Evolutionary conservation across 768 basidiomycete species (phyloP).

Genomic region (Mycena venus): DNA sequence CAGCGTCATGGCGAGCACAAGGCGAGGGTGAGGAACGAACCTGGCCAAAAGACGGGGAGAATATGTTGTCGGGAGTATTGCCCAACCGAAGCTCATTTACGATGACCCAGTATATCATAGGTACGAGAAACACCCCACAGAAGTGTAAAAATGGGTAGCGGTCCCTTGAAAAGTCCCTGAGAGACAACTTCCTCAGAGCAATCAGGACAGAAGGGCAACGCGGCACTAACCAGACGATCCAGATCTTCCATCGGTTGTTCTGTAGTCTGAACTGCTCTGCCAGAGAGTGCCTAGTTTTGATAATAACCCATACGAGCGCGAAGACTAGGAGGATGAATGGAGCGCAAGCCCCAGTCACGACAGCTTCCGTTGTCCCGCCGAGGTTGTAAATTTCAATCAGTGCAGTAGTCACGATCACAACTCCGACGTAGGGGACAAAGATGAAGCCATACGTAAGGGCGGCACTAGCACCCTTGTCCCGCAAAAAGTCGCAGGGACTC

Average conservation of each 20-base stretch:
- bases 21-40: background rate
- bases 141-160: conserved; percentile 19
- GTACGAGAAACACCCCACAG: conserved; percentile 18
- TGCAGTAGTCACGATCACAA: background rate
- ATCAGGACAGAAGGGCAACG: background rate
- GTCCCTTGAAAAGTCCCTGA: background rate
- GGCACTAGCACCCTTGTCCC: background rate
- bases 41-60: background rate
- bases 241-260: background rate
- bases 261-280: background rate
- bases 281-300: background rate
- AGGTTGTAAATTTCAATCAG: background rate
- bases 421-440: conserved; percentile 3
- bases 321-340: background rate
- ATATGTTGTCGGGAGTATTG: conserved; percentile 4
- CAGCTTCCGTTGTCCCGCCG: too few relatives aligned
- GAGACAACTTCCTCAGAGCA: background rate
- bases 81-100: background rate
- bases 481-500: background rate
- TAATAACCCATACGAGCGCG: background rate
- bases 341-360: background rate
- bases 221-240: background rate
- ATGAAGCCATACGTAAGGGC: background rate
- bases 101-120: conserved; percentile 23
- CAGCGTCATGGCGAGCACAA: background rate